Conservation (phyloP, 441 rosid genomes). For the Pelargonium hybrid region DNA sequence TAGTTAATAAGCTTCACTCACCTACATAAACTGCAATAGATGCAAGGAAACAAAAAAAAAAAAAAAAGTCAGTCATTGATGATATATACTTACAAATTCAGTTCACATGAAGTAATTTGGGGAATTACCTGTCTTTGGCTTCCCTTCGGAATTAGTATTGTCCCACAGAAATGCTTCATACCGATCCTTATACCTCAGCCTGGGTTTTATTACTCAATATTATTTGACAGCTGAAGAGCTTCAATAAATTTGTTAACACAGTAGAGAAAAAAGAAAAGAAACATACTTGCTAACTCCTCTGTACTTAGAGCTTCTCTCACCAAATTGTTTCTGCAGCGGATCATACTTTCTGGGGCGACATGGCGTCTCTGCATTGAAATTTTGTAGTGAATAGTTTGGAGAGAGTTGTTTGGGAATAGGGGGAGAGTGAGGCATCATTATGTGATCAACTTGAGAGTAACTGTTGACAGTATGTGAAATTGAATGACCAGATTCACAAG, state of each 20-base stretch:
- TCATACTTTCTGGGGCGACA: neutral
- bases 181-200: neutral
- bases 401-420: too few species aligned
- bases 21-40: slow-evolving; percentile 20
- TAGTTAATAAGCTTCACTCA: slow-evolving; percentile 5
- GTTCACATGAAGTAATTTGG: neutral
- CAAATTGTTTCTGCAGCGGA: neutral
- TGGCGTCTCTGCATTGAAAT: neutral
- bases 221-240: too few species aligned
- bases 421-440: too few species aligned
- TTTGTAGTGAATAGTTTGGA: too few species aligned
- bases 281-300: slow-evolving; percentile 19
- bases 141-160: slow-evolving; percentile 1
- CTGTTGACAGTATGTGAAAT: too few species aligned
- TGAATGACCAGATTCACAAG: too few species aligned
- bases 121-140: slow-evolving; percentile 17
- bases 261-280: neutral
- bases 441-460: too few species aligned
- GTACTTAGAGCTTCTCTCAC: slow-evolving; percentile 7
- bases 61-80: neutral
- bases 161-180: slow-evolving; percentile 18
- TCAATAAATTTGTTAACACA: too few species aligned
- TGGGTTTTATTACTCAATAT: too few species aligned
- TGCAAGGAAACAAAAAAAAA: neutral
- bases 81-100: neutral